phyloP scores from a whole-genome alignment of 2,329 filamentous ascomycete species.

The Myriosclerotinia duriaeana region DNA sequence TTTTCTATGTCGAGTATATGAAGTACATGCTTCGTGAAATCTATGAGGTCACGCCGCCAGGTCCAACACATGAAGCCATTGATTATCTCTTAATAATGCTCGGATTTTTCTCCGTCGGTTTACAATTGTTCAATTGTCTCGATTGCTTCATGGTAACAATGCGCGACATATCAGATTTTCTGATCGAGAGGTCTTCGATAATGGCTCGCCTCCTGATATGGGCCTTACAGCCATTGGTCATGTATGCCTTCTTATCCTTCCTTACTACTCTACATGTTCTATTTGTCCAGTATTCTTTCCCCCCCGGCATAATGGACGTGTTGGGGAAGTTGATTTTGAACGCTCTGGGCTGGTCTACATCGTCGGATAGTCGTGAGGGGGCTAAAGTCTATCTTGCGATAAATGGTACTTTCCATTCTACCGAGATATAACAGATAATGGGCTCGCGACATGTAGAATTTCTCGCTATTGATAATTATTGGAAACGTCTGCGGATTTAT shows the following conservation, averaged over 20 bases:
- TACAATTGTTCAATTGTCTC: not conserved
- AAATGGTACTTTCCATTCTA: not conserved
- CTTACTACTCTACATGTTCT: not conserved
- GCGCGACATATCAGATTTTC: not conserved
- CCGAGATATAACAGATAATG: not conserved
- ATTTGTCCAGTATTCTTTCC: not conserved
- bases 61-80: not conserved
- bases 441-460: not conserved
- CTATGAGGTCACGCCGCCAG: not conserved
- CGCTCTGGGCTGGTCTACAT: not conserved
- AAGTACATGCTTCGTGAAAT: slow-evolving; percentile 1
- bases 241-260: not conserved
- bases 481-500: not conserved
- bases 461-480: not conserved
- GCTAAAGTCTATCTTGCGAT: no score
- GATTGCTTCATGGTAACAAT: not conserved
- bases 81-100: not conserved
- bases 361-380: not conserved
- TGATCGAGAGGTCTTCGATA: not conserved
- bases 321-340: no score
- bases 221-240: not conserved
- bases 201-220: not conserved
- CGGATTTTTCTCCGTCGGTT: no score
- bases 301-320: not conserved
- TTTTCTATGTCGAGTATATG: not conserved